A percentile compares a stretch with the other conserved stretches of the same genome.
phyloP scores from a whole-genome alignment of 441 rosid genomes.

The Brassica balearica region DNA sequence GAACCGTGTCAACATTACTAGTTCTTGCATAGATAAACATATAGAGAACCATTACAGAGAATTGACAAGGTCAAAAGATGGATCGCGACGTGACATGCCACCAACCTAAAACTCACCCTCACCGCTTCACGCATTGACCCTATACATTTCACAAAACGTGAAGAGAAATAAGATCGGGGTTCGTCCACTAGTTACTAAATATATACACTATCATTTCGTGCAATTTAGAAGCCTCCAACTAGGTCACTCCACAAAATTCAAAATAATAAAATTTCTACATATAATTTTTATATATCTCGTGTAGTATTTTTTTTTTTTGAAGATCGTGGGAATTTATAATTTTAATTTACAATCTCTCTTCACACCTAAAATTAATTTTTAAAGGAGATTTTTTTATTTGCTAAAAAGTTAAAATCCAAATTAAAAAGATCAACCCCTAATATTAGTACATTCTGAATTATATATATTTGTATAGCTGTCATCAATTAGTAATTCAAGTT shows the following conservation, averaged over 20 bases:
- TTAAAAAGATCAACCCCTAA: not conserved
- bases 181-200: not conserved
- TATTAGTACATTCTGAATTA: too few relatives aligned
- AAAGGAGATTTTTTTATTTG: not conserved
- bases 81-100: slow-evolving; percentile 32
- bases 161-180: not conserved
- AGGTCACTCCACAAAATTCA: not conserved
- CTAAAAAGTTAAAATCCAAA: not conserved
- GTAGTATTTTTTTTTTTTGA: not conserved
- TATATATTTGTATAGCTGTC: slow-evolving; percentile 16
- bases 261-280: not conserved
- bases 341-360: not conserved
- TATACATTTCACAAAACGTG: not conserved
- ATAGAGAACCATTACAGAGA: slow-evolving; percentile 11
- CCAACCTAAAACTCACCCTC: slow-evolving; percentile 36
- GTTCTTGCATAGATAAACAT: not conserved
- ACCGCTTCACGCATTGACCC: slow-evolving; percentile 28
- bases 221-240: slow-evolving; percentile 5
- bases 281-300: slow-evolving; percentile 2
- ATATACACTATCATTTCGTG: not conserved
- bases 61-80: slow-evolving; percentile 35
- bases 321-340: not conserved
- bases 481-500: too few relatives aligned
- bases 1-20: slow-evolving; percentile 5
- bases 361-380: not conserved